Base-by-base conservation (phyloP, 2,329 filamentous ascomycete genomes). In the Aspergillus sp. region DNA sequence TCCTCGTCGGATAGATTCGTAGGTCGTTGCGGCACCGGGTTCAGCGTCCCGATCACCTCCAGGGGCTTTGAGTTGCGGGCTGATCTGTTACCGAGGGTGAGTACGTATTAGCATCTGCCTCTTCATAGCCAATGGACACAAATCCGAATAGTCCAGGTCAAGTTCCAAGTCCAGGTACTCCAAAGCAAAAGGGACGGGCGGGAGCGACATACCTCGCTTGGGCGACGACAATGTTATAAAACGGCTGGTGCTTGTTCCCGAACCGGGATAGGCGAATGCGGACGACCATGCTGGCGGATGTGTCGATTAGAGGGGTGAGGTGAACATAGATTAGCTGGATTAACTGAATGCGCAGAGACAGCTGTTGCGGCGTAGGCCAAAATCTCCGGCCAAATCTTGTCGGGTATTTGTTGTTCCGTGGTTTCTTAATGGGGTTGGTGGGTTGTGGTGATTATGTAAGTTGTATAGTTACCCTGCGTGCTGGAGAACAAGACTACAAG, bases 211-310 rank as follows among this genome's bases (percentile, higher is more conserved):
- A 96, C 90, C 93, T 88, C 47, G 93, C 93, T 71, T 98, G 93
- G 15, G 92, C 86, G 64, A 99, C 90, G 65, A 98, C 91, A 63
- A 99, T 97, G 80, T 99, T 99, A 84, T 96, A 99, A 68, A 97
- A 89, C 2, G 95, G 93, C n/a, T 85, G 75, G 73, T 96, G 93
- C 64, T 85, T 86, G 75, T 89, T 91, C 73, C 93, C 92, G 75
- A 98, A 96, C 75, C 95, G 93, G 68, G 95, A 90, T 67, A 99
- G 87, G 59, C 95, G 89, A 75, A 99, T 95, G 75, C 90, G 90
- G 70, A 99, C 84, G 62, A 98, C 93, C 95, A 99, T 96, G 52
- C 68, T 84, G 68, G 62, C 57, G 49, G 15, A 52, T 40, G 6
- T 62, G 48, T 35, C 44, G 19, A 37, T 53, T 56, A 39, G 31